Conservation (phyloP, 768 basidiomycete genomes). For the Aureoboletus auriporus region DNA sequence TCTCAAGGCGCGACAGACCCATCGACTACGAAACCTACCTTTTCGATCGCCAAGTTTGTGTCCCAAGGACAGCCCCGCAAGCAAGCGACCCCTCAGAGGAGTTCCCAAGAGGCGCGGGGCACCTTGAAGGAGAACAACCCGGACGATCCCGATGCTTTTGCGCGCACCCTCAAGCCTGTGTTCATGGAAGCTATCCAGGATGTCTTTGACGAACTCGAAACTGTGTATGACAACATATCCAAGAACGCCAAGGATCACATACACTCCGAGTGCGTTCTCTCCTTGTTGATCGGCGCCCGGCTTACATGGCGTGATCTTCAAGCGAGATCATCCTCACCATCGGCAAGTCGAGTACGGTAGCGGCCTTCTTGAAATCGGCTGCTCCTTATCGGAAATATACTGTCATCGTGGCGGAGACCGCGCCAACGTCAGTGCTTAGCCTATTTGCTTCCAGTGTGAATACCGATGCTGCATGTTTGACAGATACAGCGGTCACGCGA, state of each 20-base stretch:
- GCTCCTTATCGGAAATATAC: conserved; percentile 90
- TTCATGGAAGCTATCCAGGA: conserved; percentile 97
- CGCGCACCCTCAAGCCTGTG: conserved; percentile 79
- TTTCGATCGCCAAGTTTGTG: conserved; percentile 83
- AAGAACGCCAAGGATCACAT: conserved; percentile 95
- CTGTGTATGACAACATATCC: conserved; percentile 90
- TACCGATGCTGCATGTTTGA: conserved; percentile 1
- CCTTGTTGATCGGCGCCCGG: neutral
- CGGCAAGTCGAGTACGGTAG: conserved; percentile 92
- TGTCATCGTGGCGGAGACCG: conserved; percentile 93
- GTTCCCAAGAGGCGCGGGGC: conserved; percentile 44
- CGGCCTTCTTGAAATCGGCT: conserved; percentile 88
- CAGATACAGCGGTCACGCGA: conserved; percentile 81
- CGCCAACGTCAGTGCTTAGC: conserved; percentile 68
- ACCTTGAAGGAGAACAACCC: conserved; percentile 66
- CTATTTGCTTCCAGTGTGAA: neutral
- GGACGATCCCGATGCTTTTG: conserved; percentile 76
- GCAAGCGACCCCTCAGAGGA: conserved; percentile 38
- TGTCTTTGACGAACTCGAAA: conserved; percentile 92
- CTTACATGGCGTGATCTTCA: neutral
- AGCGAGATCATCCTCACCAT: conserved; percentile 95
- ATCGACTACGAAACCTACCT: conserved; percentile 38
- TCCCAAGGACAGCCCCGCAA: conserved; percentile 66
- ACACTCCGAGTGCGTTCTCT: conserved; percentile 83
- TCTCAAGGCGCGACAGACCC: conserved; percentile 43